These are phyloP conservation scores for Termitomyces sp. DNA, from an alignment of 768 basidiomycete species.

Conservation along the genomic window DNA sequence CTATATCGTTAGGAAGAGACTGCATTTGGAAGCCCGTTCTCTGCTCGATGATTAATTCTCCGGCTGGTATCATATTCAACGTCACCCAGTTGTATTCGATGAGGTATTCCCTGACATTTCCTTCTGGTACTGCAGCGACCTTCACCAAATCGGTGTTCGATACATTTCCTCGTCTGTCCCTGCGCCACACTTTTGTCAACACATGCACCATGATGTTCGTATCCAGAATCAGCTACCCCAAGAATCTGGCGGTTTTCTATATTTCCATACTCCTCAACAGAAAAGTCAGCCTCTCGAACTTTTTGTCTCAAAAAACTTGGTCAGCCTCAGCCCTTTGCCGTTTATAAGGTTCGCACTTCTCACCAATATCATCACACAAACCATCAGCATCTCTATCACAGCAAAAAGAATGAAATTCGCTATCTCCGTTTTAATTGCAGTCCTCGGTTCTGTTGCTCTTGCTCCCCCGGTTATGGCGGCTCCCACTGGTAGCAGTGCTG, in stretches of 20 bases:
- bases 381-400: background rate
- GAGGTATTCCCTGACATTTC: background rate
- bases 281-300: background rate
- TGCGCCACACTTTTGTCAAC: background rate
- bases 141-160: background rate
- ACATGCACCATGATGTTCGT: background rate
- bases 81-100: background rate
- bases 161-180: background rate
- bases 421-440: conserved; percentile 2
- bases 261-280: background rate
- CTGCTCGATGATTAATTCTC: background rate
- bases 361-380: background rate
- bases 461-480: conserved; percentile 1
- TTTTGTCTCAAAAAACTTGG: background rate
- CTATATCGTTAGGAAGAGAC: background rate
- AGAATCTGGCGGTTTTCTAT: background rate
- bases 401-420: conserved; percentile 5
- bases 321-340: background rate
- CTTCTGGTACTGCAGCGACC: background rate
- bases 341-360: background rate
- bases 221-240: background rate
- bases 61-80: background rate
- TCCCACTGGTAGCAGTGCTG: conserved; percentile 1
- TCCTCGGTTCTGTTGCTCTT: conserved; percentile 2
- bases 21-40: background rate